Conservation (phyloP, 2,329 filamentous ascomycete genomes). For the Metarhizium robertsii region DNA sequence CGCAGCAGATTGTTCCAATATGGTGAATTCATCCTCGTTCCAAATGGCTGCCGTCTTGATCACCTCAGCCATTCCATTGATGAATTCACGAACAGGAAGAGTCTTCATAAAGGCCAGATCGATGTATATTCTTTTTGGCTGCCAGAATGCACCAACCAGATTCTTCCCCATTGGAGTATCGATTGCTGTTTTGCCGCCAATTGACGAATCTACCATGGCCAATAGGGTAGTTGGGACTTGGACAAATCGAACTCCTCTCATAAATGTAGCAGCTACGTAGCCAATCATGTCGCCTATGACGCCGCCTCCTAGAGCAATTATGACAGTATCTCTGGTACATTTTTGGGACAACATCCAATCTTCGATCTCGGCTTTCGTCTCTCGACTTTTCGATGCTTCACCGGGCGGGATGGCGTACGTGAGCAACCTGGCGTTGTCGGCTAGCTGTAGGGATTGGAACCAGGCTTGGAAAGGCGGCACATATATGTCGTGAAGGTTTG, state of each 20-base stretch:
- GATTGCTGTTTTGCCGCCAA: slow-evolving; percentile 97
- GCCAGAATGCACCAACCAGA: slow-evolving; percentile 92
- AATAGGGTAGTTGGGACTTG: slow-evolving; percentile 93
- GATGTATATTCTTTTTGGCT: slow-evolving; percentile 88
- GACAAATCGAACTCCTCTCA: slow-evolving; percentile 92
- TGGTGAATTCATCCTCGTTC: slow-evolving; percentile 76
- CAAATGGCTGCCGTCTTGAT: slow-evolving; percentile 97
- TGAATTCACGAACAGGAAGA: slow-evolving; percentile 81
- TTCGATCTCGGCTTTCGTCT: slow-evolving; percentile 91
- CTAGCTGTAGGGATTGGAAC: slow-evolving; percentile 21
- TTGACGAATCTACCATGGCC: slow-evolving; percentile 97
- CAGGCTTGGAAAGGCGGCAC: slow-evolving; percentile 59
- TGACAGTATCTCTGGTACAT: slow-evolving; percentile 91
- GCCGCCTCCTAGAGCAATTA: slow-evolving; percentile 89
- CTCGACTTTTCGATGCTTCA: slow-evolving; percentile 85
- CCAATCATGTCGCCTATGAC: slow-evolving; percentile 98
- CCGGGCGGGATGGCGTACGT: slow-evolving; percentile 83
- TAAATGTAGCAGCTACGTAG: slow-evolving; percentile 95
- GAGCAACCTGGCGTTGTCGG: slow-evolving; percentile 55
- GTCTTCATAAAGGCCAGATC: slow-evolving; percentile 88
- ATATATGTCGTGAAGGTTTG: slow-evolving; percentile 76
- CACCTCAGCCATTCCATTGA: slow-evolving; percentile 98
- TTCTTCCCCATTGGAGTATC: slow-evolving; percentile 96
- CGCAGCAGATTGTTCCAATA: slow-evolving; percentile 73
- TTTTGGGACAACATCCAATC: slow-evolving; percentile 91